Evolutionary conservation across 2,329 filamentous ascomycete species (phyloP), one percentile per base, ranked within the genome.

Genomic region (Podosphaera xanthii): DNA sequence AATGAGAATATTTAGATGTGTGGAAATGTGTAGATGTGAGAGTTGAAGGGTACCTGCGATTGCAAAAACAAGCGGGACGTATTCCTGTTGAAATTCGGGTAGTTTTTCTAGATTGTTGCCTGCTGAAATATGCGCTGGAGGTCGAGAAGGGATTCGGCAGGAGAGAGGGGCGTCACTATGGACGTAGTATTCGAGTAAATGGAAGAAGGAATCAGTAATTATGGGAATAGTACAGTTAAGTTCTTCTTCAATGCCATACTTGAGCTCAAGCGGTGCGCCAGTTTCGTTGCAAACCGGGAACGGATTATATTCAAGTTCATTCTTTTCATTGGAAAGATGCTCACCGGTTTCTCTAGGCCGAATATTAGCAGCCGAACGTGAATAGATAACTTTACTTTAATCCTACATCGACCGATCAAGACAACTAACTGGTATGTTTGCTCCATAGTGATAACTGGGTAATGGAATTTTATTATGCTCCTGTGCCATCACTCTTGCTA

Each of bases 121-220:
- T 58, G 62, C 40, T 58, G 65, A 54, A 60, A 80, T 71, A 63
- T 79, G 75, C 6, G 74, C 72, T 10, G 77, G 69, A 0, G 91
- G 91, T 6, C 84, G 82, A 0, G 87, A 81, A 35, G 91, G 88
- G 12, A 97, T 80, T 58, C 92, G 90, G 72, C 92, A 98, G 59
- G 88, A 83, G 57, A 97, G 77, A 8, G 92, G 92, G 22, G 89
- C 90, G 72, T 98, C 92, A 74, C 86, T 89, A 77, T 97, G 92
- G 70, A 97, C 84, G 77, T 97, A 97, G 77, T 96, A 97, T 74
- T 97, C 87, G 74, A 91, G 83, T 58, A 91, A 79, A 72, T 92
- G 87, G 76, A 88, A 92, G 76, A 90, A 84, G 48, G 84, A 79
- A 69, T 91, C 87, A 66, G 79, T 77, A 66, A 91, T 77, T 72